Percentiles rank a stretch among this genome's conserved stretches.
phyloP scores from a whole-genome alignment of 2,329 filamentous ascomycete genomes.

The Clarireedia sp. region DNA sequence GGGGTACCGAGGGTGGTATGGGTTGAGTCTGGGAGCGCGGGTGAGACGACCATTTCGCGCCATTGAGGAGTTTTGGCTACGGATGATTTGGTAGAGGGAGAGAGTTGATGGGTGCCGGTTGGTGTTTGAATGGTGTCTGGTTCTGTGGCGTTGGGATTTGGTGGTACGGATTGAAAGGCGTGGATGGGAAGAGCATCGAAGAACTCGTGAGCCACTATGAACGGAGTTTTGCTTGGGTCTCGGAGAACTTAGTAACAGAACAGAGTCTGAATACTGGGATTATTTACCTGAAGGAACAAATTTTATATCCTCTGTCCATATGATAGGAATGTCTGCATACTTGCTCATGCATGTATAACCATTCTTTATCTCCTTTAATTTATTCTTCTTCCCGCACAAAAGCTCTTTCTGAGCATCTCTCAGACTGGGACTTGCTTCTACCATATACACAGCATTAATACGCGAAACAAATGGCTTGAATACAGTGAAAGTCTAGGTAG shows the following conservation, averaged over 20 bases:
- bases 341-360: conserved; percentile 71
- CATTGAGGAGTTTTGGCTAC: conserved; percentile 50
- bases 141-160: conserved; percentile 32
- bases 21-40: conserved; percentile 48
- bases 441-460: conserved; percentile 83
- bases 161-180: conserved; percentile 72
- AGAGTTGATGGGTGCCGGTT: conserved; percentile 35
- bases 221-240: conserved; percentile 67
- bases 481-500: conserved; percentile 64
- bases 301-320: conserved; percentile 68
- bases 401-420: conserved; percentile 70
- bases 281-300: conserved; percentile 17
- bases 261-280: neutral
- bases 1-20: conserved; percentile 48
- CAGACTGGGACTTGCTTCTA: conserved; percentile 83
- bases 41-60: conserved; percentile 74
- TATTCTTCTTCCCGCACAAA: conserved; percentile 66
- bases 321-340: conserved; percentile 64
- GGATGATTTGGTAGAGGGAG: conserved; percentile 21
- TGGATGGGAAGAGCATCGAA: conserved; percentile 97
- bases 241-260: neutral
- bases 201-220: conserved; percentile 96
- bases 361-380: conserved; percentile 61
- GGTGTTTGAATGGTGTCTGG: conserved; percentile 33
- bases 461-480: conserved; percentile 71